A percentile compares a stretch with the other conserved stretches of the same genome.
Evolutionary conservation across 805 yeast species (phyloP).

Genomic region (Metschnikowia sp.): DNA sequence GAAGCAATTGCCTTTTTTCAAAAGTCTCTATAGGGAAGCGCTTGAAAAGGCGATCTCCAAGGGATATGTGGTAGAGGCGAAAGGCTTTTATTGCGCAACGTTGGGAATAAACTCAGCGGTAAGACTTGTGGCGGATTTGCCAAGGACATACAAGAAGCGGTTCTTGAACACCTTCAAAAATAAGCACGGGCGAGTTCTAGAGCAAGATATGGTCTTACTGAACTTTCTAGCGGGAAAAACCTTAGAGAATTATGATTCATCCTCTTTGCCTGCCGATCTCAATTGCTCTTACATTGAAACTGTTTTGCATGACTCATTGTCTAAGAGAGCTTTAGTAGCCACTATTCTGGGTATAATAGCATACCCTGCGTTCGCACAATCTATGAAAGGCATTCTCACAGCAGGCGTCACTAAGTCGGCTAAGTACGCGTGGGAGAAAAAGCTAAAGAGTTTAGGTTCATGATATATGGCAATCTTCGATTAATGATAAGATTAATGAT

Average conservation of each 20-base stretch:
- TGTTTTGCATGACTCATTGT: conserved; percentile 6
- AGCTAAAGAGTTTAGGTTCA: conserved; percentile 21
- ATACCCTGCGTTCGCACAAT: conserved; percentile 68
- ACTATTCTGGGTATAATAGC: conserved; percentile 48
- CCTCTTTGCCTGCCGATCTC: too few relatives aligned
- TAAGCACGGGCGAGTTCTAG: conserved; percentile 5
- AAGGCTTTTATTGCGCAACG: not conserved
- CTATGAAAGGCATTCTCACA: conserved; percentile 77
- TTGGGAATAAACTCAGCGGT: conserved; percentile 3
- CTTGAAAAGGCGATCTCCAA: conserved; percentile 20
- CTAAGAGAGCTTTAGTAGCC: conserved; percentile 29
- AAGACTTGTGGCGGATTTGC: conserved; percentile 8
- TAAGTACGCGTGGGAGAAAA: conserved; percentile 75
- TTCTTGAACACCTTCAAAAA: conserved; percentile 8
- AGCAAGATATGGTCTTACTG: not conserved
- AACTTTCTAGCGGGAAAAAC: not conserved
- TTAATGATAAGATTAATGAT: too few relatives aligned
- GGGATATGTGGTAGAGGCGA: not conserved
- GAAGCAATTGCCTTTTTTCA: conserved; percentile 69
- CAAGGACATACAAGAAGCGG: conserved; percentile 10
- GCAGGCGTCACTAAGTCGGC: conserved; percentile 76
- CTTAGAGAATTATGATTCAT: too few relatives aligned
- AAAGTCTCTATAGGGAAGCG: conserved; percentile 69
- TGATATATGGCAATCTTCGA: not conserved
- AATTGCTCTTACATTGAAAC: too few relatives aligned